phyloP scores from a whole-genome alignment of 805 yeast species.

The Lachancea fermentati region DNA sequence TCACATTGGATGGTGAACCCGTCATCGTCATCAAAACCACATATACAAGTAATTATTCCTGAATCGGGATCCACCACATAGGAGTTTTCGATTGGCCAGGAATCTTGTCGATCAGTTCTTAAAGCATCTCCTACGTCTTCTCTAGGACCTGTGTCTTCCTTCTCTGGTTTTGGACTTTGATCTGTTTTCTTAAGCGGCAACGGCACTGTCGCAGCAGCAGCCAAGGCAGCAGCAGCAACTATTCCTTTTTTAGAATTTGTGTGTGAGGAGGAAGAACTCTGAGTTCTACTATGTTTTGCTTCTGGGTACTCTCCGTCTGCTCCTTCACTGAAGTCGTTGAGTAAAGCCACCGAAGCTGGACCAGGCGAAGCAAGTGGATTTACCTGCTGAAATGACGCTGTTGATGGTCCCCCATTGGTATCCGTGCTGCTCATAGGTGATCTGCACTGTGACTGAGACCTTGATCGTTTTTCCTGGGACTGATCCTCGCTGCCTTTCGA shows the following conservation, averaged over 20 bases:
- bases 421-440: not conserved
- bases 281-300: not conserved
- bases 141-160: constrained; percentile 3
- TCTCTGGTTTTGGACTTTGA: constrained; percentile 8
- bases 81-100: constrained; percentile 33
- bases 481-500: constrained; percentile 43
- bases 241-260: constrained; percentile 40
- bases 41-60: constrained; percentile 83
- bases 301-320: constrained; percentile 1
- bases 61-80: constrained; percentile 75
- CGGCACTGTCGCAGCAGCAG: constrained; percentile 77
- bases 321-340: constrained; percentile 17
- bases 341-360: constrained; percentile 40
- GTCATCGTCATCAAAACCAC: constrained; percentile 82
- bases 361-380: constrained; percentile 38
- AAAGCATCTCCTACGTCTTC: too few relatives aligned
- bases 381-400: constrained; percentile 28
- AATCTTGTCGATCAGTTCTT: constrained; percentile 3
- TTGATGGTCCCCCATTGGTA: constrained; percentile 3
- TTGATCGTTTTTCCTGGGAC: constrained; percentile 24
- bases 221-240: constrained; percentile 79
- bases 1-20: constrained; percentile 96
- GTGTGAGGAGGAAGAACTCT: constrained; percentile 8
- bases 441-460: constrained; percentile 6
- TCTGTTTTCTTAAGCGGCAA: constrained; percentile 40